These are phyloP conservation scores for Tetradesmus obliquus DNA, from an alignment of 139 green algal genomes.

Conservation along the genomic window DNA sequence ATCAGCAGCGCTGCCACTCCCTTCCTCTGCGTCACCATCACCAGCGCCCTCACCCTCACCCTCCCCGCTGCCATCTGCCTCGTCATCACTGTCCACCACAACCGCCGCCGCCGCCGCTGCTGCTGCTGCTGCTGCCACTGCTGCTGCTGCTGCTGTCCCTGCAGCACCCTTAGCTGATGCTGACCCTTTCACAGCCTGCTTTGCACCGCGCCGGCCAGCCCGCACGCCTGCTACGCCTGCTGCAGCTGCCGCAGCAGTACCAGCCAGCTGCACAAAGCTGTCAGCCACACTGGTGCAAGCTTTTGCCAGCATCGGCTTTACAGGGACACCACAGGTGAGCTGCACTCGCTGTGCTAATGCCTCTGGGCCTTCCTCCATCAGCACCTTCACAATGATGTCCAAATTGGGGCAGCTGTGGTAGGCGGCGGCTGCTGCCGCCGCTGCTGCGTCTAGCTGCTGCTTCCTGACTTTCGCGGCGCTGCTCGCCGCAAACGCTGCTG, in stretches of 20 bases:
- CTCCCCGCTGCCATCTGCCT: neutral
- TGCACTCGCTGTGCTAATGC: conserved; percentile 60
- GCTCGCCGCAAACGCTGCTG: neutral
- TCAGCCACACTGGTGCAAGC: conserved; percentile 60
- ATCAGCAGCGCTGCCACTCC: neutral
- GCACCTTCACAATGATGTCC: conserved; percentile 55
- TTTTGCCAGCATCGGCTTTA: conserved; percentile 96
- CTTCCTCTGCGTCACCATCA: neutral
- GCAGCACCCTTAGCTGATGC: neutral
- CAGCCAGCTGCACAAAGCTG: conserved; percentile 19
- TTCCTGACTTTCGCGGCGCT: conserved; percentile 51
- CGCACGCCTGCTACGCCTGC: neutral
- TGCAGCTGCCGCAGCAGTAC: conserved; percentile 11
- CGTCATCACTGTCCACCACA: neutral
- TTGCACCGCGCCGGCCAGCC: neutral
- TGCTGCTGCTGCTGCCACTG: neutral
- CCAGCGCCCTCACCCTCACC: neutral
- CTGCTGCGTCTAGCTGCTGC: conserved; percentile 68
- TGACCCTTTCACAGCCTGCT: neutral
- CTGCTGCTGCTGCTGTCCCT: conserved; percentile 8
- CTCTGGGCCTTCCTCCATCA: conserved; percentile 73
- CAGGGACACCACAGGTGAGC: conserved; percentile 79
- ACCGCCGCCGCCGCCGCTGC: neutral
- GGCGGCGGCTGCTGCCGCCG: conserved; percentile 65
- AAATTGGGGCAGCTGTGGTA: conserved; percentile 70